Evolutionary conservation across 176 grass and related monocot species (phyloP).

Genomic region (Microstegium vimineum): DNA sequence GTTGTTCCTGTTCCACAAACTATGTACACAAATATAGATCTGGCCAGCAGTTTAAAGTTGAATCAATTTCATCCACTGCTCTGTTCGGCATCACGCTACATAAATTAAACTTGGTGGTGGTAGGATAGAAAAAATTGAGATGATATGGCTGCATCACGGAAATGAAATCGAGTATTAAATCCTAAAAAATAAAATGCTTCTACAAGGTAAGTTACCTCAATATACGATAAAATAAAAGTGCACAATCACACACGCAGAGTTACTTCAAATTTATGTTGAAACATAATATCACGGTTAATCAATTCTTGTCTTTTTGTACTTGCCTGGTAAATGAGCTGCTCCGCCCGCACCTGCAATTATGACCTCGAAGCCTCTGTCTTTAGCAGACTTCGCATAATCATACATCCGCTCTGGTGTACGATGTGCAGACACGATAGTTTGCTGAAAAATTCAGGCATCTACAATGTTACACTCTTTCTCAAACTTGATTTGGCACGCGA

Average conservation of each 20-base stretch:
- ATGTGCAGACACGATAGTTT: conserved; percentile 91
- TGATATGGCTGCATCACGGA: background rate
- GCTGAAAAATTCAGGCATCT: conserved; percentile 38
- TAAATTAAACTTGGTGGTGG: background rate
- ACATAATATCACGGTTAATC: background rate
- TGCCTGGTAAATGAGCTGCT: conserved; percentile 91
- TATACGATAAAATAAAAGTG: background rate
- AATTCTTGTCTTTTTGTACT: conserved; percentile 1
- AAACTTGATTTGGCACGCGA: background rate
- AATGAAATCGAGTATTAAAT: background rate
- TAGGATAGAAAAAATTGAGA: background rate
- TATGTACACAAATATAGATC: background rate
- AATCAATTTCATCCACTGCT: background rate
- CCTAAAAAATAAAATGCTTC: background rate
- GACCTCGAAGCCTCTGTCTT: conserved; percentile 71
- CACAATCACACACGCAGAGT: background rate
- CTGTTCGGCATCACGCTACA: background rate
- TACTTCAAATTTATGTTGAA: background rate
- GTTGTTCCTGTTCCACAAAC: background rate
- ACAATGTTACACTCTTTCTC: conserved; percentile 9
- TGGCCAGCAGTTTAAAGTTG: background rate
- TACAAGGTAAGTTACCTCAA: background rate
- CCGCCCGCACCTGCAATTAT: conserved; percentile 94
- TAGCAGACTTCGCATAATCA: conserved; percentile 63
- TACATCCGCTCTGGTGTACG: conserved; percentile 84